Evolutionary conservation across 2,329 filamentous ascomycete genomes (phyloP), one percentile per base, ranked within the genome.

Genomic region (Aspergillus piperis): DNA sequence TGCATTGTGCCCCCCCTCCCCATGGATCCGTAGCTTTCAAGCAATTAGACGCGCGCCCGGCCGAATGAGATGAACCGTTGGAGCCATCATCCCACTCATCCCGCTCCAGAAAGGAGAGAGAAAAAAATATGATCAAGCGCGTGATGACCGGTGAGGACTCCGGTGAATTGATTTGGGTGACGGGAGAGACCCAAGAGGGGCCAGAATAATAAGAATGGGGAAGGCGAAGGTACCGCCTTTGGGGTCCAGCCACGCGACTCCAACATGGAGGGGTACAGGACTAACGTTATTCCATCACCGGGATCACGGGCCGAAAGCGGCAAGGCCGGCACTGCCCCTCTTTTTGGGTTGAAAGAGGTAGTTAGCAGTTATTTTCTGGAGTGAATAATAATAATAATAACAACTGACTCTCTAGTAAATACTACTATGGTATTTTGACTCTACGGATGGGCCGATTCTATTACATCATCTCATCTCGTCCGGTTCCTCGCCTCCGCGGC

Each of bases 101-200:
- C 50, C 36, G 27, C 19, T 42, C 54, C 32, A 36, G 5, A 36
- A 36, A 36, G 32, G 11, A 36, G 32, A 36, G 11, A 15, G 15
- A 36, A 44, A 41, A 56, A 61, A 63, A 59, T 58, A 49, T 57
- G 62, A 64, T 48, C n/a, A 30, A 59, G 60, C 65, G 60, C 62
- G 64, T 65, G 64, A 64, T 59, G 25, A 23, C 52, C 41, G n/a
- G 54, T 39, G 23, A 58, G 52, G 60, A 48, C 58, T 54, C 67
- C 66, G 67, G 67, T 69, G 67, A 69, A 59, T 64, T 48, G 62
- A 36, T 69, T 68, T 62, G 60, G 66, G 66, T 36, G 38, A 54
- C 60, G 62, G 50, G 63, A 63, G 60, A 62, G 41, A 39, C 41
- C 41, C 47, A 50, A 36, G 47, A 55, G 23, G 23, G 53, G 19